A percentile compares a stretch with the other conserved stretches of the same genome.
Evolutionary conservation across 2,329 filamentous ascomycete species (phyloP).

Genomic region (Gremmenia infestans): DNA sequence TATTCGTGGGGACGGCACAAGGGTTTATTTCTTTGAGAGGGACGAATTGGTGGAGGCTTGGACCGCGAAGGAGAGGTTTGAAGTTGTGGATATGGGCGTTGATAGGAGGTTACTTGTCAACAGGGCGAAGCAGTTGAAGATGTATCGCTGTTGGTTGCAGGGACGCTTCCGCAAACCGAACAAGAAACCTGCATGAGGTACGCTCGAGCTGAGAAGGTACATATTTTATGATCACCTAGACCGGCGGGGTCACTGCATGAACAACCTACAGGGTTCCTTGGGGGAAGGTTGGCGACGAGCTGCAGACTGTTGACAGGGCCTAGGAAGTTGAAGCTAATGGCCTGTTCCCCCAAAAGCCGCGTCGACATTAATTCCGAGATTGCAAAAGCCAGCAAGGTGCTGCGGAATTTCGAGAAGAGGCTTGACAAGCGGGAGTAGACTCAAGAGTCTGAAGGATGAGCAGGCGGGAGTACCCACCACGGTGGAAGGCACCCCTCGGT

Average conservation of each 20-base stretch:
- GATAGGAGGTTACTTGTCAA: slow-evolving; percentile 92
- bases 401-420: no score
- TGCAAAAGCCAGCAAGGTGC: no score
- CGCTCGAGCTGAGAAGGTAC: not conserved
- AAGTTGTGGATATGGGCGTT: slow-evolving; percentile 72
- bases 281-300: no score
- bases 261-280: not conserved
- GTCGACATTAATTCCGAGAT: no score
- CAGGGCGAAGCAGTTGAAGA: slow-evolving; percentile 83
- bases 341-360: no score
- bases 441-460: no score
- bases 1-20: slow-evolving; percentile 87
- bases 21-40: slow-evolving; percentile 95
- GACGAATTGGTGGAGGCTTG: slow-evolving; percentile 79
- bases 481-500: no score
- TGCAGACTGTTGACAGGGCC: no score
- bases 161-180: slow-evolving; percentile 65
- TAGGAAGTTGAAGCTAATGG: no score
- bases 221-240: not conserved
- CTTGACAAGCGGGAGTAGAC: no score
- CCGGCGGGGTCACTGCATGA: not conserved
- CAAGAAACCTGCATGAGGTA: not conserved
- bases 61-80: slow-evolving; percentile 55
- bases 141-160: slow-evolving; percentile 98
- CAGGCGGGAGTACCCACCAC: no score